These are phyloP conservation scores for Boletus eberwhitei DNA, from an alignment of 768 basidiomycete species.

Conservation along the genomic window DNA sequence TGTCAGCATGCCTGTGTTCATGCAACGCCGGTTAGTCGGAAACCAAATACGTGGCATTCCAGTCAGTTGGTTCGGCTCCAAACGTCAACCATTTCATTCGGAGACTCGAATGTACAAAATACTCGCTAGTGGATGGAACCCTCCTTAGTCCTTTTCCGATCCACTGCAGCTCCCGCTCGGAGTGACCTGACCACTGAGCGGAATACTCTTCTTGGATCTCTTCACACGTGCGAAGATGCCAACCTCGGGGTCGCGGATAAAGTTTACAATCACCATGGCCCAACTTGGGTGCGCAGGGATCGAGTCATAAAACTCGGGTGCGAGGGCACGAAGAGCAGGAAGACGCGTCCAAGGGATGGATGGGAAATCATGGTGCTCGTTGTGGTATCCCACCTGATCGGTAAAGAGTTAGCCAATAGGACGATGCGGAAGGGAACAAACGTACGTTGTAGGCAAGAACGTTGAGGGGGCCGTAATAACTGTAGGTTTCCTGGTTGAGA, in stretches of 20 bases:
- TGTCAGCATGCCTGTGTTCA: conserved; percentile 8
- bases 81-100: not conserved
- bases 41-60: conserved; percentile 11
- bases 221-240: conserved; percentile 90
- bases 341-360: conserved; percentile 94
- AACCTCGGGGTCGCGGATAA: conserved; percentile 86
- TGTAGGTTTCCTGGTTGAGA: conserved; percentile 91
- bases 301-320: conserved; percentile 88
- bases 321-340: conserved; percentile 75
- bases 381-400: conserved; percentile 90
- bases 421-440: conserved; percentile 6
- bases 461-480: conserved; percentile 93
- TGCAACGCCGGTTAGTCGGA: conserved; percentile 3
- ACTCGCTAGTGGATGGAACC: not conserved
- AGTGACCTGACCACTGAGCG: conserved; percentile 18
- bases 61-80: not conserved
- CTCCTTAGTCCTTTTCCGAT: conserved; percentile 16
- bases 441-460: conserved; percentile 88
- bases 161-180: conserved; percentile 7
- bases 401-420: not conserved
- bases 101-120: conserved; percentile 15
- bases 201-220: conserved; percentile 46
- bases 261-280: conserved; percentile 93
- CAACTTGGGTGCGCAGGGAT: conserved; percentile 88
- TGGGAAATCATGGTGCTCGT: conserved; percentile 99